phyloP scores from a whole-genome alignment of 768 basidiomycete genomes.

The Lactarius sanguifluus region DNA sequence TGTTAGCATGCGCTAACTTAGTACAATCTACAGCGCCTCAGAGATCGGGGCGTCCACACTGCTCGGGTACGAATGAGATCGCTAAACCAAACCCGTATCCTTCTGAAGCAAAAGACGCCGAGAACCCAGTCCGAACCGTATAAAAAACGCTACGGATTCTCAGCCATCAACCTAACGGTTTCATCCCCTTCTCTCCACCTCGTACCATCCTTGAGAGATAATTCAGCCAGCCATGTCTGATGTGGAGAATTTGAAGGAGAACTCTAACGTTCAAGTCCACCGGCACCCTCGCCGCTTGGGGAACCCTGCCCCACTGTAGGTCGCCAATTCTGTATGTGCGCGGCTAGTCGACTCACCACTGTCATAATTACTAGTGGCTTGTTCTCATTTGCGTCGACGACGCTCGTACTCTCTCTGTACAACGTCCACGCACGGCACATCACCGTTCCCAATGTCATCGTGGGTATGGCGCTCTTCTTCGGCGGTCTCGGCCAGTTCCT shows the following conservation, averaged over 20 bases:
- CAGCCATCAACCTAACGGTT: not conserved
- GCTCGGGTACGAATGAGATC: not conserved
- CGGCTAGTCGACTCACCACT: conserved; percentile 37
- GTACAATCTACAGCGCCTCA: not conserved
- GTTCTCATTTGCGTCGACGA: conserved; percentile 82
- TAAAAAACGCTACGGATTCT: not conserved
- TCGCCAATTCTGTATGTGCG: not conserved
- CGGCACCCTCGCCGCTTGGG: conserved; percentile 42
- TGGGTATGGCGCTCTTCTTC: conserved; percentile 84
- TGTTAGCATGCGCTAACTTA: not conserved
- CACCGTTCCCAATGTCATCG: conserved; percentile 61
- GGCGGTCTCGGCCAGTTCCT: conserved; percentile 85
- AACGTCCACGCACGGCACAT: conserved; percentile 61
- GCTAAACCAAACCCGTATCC: not conserved
- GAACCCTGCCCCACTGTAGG: conserved; percentile 45
- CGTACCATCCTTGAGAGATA: not conserved
- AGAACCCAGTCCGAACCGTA: not conserved
- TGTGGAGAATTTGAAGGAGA: conserved; percentile 35
- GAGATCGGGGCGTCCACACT: not conserved
- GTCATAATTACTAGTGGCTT: conserved; percentile 78
- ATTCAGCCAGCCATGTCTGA: conserved; percentile 35
- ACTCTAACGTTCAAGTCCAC: conserved; percentile 15
- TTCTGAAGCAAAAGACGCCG: not conserved
- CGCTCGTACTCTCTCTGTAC: conserved; percentile 74
- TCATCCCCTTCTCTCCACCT: not conserved